A percentile compares a stretch with the other conserved stretches of the same genome.
phyloP scores from a whole-genome alignment of 1,139 yeast species.

The Taiozyma sp. region DNA sequence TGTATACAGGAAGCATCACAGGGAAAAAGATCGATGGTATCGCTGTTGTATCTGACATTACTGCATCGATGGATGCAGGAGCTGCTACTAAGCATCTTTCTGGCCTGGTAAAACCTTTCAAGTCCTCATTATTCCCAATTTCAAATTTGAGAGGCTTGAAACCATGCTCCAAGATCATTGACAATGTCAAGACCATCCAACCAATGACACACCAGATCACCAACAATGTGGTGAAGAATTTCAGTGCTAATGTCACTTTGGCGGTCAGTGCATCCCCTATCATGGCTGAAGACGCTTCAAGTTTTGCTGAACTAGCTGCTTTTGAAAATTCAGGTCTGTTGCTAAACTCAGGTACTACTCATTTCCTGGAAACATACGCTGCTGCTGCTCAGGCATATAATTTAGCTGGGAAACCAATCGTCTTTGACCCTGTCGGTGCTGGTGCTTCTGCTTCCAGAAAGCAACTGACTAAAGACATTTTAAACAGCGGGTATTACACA shows the following conservation, averaged over 20 bases:
- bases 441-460: constrained; percentile 70
- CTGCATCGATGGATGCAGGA: constrained; percentile 60
- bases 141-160: neutral
- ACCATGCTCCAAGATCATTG: neutral
- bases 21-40: constrained; percentile 63
- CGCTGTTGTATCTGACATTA: constrained; percentile 82
- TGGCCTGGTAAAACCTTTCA: constrained; percentile 7
- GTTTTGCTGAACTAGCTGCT: constrained; percentile 60
- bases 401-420: constrained; percentile 49
- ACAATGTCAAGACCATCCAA: neutral
- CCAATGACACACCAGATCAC: constrained; percentile 89
- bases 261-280: constrained; percentile 87
- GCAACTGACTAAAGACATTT: constrained; percentile 39
- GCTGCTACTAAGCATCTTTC: constrained; percentile 39
- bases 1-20: constrained; percentile 43
- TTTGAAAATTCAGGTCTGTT: constrained; percentile 52
- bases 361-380: constrained; percentile 38
- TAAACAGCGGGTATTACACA: constrained; percentile 53
- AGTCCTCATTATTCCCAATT: constrained; percentile 5
- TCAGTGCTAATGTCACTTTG: constrained; percentile 84
- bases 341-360: constrained; percentile 69
- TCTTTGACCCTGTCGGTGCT: constrained; percentile 90
- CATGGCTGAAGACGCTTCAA: constrained; percentile 77
- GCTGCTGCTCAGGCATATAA: constrained; percentile 59
- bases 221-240: constrained; percentile 82